Evolutionary conservation across 768 basidiomycete species (phyloP).

Genomic region (Crepidotus variabilis): DNA sequence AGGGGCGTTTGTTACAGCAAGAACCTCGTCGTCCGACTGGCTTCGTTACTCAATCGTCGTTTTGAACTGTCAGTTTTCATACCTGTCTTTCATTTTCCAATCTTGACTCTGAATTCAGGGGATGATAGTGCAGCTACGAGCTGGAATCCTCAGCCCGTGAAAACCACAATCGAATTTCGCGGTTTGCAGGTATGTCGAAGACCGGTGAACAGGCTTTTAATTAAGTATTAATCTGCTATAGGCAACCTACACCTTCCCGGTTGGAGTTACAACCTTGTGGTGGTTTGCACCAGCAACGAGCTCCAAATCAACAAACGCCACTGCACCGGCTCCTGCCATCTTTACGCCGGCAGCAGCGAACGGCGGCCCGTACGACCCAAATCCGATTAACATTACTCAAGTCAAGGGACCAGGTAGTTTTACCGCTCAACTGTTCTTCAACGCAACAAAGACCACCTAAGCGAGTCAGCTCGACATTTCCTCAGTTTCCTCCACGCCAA

Average conservation of each 20-base stretch:
- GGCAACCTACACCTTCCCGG: slow-evolving; percentile 76
- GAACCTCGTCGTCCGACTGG: slow-evolving; percentile 53
- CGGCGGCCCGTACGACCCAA: not conserved
- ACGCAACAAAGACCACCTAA: not conserved
- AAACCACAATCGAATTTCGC: slow-evolving; percentile 60
- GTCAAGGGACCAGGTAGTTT: not conserved
- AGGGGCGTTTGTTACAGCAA: slow-evolving; percentile 58
- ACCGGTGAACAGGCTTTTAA: not conserved
- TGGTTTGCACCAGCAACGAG: slow-evolving; percentile 33
- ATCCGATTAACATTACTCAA: not conserved
- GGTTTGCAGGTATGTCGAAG: slow-evolving; percentile 46
- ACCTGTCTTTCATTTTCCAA: not conserved
- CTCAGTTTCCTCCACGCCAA: not conserved
- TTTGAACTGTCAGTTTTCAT: slow-evolving; percentile 50
- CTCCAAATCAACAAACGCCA: not conserved
- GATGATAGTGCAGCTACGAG: slow-evolving; percentile 43
- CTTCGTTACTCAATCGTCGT: slow-evolving; percentile 68
- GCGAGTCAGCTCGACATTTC: not conserved
- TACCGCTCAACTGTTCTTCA: not conserved
- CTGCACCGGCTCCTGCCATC: not conserved
- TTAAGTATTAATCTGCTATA: slow-evolving; percentile 12
- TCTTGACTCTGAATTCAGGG: slow-evolving; percentile 25
- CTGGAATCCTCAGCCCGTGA: slow-evolving; percentile 55
- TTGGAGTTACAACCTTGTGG: slow-evolving; percentile 61
- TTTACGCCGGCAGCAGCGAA: not conserved